Evolutionary conservation across 148 eudicot species (phyloP), one percentile per base, ranked within the genome.

Genomic region (Rhododendron ferrugineum): DNA sequence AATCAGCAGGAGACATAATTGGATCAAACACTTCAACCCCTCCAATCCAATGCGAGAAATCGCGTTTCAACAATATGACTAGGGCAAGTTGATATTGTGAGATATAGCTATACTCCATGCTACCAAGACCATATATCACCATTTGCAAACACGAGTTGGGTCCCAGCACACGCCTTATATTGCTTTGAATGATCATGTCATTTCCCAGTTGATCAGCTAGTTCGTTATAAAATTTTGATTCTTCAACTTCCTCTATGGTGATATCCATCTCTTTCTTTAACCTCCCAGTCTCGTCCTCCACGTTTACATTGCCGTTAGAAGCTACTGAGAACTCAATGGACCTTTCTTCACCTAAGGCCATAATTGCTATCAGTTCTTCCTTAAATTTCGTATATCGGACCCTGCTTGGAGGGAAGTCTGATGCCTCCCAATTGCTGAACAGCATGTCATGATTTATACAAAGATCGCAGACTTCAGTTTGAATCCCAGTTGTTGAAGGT

Each of bases 111-210:
- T 79, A 28, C 11, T 79, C 60, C 50, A 49, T 47, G 82, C 82
- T 79, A 49, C 82, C 82, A 26, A 79, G 56, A 49, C 58, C 60
- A 15, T 79, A 79, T n/a, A 79, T 79, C 56, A 79, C 60, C 60
- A 79, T 46, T 23, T 79, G 82, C 82, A 79, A 14, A 22, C 16
- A 4, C 5, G 60, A 46, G 34, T 46, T 49, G 22, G 81, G 11
- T 30, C 62, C 82, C 36, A 79, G 49, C 30, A 79, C 37, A n/a
- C 18, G 37, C 37, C 62, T 49, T 4, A 46, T 49, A 34, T 79
- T 79, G 82, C 34, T 47, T 28, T 79, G 81, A 28, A 46, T 49
- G 60, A 79, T 28, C 22, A 4, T 13, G 50, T 79, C 60, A 13
- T 79, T 79, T 28, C 28, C 15, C 15, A 79, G 34, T 47, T 79